Conservation (phyloP, 306 rosid genomes). For the Vigna reflexopilosa region DNA sequence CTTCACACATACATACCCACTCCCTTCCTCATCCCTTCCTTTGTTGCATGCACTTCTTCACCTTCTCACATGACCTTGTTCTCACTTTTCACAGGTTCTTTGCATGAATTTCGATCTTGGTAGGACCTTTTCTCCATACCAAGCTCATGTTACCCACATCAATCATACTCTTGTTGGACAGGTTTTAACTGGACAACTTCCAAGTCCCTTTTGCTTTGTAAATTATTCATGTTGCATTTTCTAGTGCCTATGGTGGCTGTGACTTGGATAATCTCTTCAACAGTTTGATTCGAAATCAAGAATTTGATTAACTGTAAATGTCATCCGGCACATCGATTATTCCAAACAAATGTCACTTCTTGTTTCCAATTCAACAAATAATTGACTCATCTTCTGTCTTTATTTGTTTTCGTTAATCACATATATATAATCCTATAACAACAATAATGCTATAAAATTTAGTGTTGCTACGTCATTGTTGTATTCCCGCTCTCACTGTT, state of each 20-base stretch:
- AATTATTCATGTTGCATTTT: slow-evolving; percentile 12
- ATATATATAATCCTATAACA: neutral
- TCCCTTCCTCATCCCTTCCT: slow-evolving; percentile 28
- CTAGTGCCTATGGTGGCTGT: slow-evolving; percentile 2
- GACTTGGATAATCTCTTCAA: neutral
- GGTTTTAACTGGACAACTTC: slow-evolving; percentile 37
- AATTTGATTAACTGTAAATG: slow-evolving; percentile 38
- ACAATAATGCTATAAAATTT: slow-evolving; percentile 6
- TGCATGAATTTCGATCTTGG: slow-evolving; percentile 38
- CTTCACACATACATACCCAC: slow-evolving; percentile 4
- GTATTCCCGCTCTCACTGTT: neutral
- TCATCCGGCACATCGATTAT: slow-evolving; percentile 11
- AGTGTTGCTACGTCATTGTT: neutral
- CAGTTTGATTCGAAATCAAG: slow-evolving; percentile 2
- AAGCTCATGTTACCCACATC: slow-evolving; percentile 40
- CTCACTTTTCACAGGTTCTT: slow-evolving; percentile 41
- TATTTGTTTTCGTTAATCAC: neutral
- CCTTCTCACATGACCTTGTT: slow-evolving; percentile 53
- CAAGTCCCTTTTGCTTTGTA: slow-evolving; percentile 40
- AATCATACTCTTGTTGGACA: slow-evolving; percentile 30
- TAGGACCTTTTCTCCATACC: slow-evolving; percentile 38
- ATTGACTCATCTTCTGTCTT: slow-evolving; percentile 27
- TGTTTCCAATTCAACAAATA: slow-evolving; percentile 32
- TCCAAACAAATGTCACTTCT: slow-evolving; percentile 31
- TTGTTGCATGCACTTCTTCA: neutral